phyloP scores from a whole-genome alignment of 371 early-diverging fungal genomes.

The Umbelopsis sp. region DNA sequence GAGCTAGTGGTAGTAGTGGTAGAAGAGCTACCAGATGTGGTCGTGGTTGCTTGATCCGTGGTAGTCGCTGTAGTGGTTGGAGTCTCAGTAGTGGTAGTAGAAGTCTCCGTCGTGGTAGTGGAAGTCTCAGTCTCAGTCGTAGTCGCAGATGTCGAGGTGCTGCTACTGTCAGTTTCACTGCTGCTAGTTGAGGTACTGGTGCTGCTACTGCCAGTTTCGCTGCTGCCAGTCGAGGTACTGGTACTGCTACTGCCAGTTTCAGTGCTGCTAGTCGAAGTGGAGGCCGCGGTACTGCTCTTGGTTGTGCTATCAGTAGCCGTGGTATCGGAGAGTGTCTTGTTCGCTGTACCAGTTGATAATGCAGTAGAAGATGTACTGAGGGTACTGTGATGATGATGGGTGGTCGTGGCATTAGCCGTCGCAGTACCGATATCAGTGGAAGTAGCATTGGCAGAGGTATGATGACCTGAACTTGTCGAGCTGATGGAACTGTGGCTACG shows the following conservation, averaged over 20 bases:
- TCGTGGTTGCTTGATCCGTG: background rate
- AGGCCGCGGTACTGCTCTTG: background rate
- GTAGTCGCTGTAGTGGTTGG: constrained; percentile 12
- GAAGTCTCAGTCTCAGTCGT: no score
- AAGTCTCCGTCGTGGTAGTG: constrained; percentile 18
- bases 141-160: no score
- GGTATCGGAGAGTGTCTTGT: background rate
- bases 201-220: no score
- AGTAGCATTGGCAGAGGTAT: background rate
- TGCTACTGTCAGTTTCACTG: no score
- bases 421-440: background rate
- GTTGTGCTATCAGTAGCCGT: background rate
- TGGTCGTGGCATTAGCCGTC: constrained; percentile 17
- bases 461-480: background rate
- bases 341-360: background rate
- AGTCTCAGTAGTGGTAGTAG: constrained; percentile 12
- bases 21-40: constrained; percentile 9
- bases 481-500: no score
- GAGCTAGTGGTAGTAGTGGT: constrained; percentile 1
- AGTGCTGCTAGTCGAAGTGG: constrained; percentile 22
- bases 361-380: background rate
- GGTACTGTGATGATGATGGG: constrained; percentile 13
- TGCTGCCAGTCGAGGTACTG: background rate
- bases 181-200: no score
- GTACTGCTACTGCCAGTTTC: constrained; percentile 21